Percentiles rank a stretch among this genome's conserved stretches.
These are phyloP conservation scores for Capsella bursapastoris DNA, from an alignment of 345 rosid genomes.

Conservation along the genomic window DNA sequence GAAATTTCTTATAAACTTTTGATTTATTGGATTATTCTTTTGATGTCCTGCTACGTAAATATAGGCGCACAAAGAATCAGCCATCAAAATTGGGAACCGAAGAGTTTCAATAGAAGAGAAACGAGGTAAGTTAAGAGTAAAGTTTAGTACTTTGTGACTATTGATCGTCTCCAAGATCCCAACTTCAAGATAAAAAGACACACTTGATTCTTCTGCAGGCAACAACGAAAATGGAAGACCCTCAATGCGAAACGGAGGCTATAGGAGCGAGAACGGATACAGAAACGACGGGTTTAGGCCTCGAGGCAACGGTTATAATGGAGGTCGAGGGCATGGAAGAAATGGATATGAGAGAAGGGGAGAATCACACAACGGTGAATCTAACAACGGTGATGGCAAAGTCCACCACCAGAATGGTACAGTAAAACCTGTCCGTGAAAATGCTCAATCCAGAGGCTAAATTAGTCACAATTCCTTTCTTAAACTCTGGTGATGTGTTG, in stretches of 20 bases:
- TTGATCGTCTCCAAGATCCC: slow-evolving; percentile 6
- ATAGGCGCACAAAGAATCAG: slow-evolving; percentile 53
- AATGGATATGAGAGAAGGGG: slow-evolving; percentile 53
- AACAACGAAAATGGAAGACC: slow-evolving; percentile 51
- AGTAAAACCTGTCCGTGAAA: slow-evolving; percentile 32
- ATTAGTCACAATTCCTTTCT: not conserved
- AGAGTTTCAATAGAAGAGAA: slow-evolving; percentile 75
- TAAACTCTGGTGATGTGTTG: slow-evolving; percentile 11
- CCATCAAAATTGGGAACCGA: slow-evolving; percentile 64
- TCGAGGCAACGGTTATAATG: slow-evolving; percentile 51
- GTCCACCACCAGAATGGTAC: slow-evolving; percentile 45
- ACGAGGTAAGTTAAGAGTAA: slow-evolving; percentile 55
- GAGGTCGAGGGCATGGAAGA: slow-evolving; percentile 52
- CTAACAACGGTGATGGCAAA: slow-evolving; percentile 42
- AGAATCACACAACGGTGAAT: slow-evolving; percentile 42
- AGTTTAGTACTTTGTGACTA: slow-evolving; percentile 1
- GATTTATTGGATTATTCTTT: not conserved
- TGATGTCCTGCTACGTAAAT: slow-evolving; percentile 7
- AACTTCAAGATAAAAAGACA: not conserved
- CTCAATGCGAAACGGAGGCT: slow-evolving; percentile 53
- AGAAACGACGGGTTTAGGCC: slow-evolving; percentile 58
- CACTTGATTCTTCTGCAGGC: slow-evolving; percentile 45
- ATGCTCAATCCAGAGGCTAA: slow-evolving; percentile 24
- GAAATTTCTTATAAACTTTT: not conserved
- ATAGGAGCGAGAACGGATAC: slow-evolving; percentile 58